These are phyloP conservation scores for Piromyces sp. DNA, from an alignment of 192 early-diverging fungal genomes.

Conservation along the genomic window DNA sequence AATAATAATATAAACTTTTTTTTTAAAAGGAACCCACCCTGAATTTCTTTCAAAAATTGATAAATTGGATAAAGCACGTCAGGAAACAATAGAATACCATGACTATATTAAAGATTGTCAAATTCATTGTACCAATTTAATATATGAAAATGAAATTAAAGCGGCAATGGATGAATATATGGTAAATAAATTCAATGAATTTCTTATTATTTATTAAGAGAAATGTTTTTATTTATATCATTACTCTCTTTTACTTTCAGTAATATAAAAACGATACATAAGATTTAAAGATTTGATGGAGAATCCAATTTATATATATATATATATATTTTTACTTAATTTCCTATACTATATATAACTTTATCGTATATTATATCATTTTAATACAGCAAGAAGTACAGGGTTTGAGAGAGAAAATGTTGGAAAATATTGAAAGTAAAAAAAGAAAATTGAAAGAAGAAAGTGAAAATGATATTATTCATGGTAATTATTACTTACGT, in stretches of 20 bases:
- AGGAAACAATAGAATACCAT: background rate
- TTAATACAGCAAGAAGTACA: background rate
- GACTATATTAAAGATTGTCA: background rate
- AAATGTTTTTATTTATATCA: too few relatives aligned
- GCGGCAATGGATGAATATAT: background rate
- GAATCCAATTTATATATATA: too few relatives aligned
- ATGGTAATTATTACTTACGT: background rate
- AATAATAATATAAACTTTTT: too few relatives aligned
- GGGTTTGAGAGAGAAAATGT: background rate
- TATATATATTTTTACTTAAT: too few relatives aligned
- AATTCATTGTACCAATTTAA: background rate
- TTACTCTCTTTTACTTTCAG: too few relatives aligned
- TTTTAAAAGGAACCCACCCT: background rate
- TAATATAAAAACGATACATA: too few relatives aligned
- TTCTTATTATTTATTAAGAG: too few relatives aligned
- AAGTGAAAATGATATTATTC: background rate
- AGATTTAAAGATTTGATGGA: too few relatives aligned
- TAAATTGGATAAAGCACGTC: background rate
- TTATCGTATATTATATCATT: too few relatives aligned
- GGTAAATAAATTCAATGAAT: too few relatives aligned
- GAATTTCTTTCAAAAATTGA: background rate
- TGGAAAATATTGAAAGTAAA: background rate
- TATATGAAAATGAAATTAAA: background rate
- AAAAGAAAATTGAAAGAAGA: background rate
- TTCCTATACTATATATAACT: too few relatives aligned